Conservation (phyloP, 441 rosid genomes). For the Syzygium malaccense region DNA sequence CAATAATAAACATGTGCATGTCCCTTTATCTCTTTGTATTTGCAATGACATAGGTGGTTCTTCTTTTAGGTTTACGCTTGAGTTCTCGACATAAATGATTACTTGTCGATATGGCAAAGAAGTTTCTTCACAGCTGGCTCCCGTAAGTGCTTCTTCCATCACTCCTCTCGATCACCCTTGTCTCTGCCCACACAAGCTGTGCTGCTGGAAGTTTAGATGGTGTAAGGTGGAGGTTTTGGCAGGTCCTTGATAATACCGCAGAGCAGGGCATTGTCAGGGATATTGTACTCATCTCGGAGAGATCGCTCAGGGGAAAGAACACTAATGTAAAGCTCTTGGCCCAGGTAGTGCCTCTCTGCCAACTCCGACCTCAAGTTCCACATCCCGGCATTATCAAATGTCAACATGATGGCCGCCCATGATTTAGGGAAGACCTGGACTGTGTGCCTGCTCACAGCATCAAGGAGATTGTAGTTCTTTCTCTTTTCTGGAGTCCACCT, state of each 20-base stretch:
- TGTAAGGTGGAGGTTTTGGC: not conserved
- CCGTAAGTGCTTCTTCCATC: not conserved
- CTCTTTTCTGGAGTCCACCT: slow-evolving; percentile 4
- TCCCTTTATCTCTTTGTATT: not conserved
- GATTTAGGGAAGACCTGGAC: not conserved
- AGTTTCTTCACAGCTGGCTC: not conserved
- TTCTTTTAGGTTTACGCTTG: not conserved
- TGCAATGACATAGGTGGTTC: not conserved
- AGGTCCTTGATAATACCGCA: not conserved
- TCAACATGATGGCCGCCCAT: not conserved
- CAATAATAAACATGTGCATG: not conserved
- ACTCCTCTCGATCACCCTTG: not conserved
- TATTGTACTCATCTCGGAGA: not conserved
- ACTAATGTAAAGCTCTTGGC: not conserved
- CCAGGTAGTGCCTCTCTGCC: not conserved
- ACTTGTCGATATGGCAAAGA: not conserved
- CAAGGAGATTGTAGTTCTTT: slow-evolving; percentile 1
- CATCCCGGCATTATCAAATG: not conserved
- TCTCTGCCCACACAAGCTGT: not conserved
- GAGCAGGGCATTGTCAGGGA: not conserved
- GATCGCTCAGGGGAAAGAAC: not conserved
- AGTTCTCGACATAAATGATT: not conserved
- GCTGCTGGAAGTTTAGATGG: not conserved
- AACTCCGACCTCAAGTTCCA: slow-evolving; percentile 1
- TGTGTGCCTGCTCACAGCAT: not conserved